These are phyloP conservation scores for Fraxinus pennsylvanica DNA, from an alignment of 257 asterid genomes.

Conservation along the genomic window DNA sequence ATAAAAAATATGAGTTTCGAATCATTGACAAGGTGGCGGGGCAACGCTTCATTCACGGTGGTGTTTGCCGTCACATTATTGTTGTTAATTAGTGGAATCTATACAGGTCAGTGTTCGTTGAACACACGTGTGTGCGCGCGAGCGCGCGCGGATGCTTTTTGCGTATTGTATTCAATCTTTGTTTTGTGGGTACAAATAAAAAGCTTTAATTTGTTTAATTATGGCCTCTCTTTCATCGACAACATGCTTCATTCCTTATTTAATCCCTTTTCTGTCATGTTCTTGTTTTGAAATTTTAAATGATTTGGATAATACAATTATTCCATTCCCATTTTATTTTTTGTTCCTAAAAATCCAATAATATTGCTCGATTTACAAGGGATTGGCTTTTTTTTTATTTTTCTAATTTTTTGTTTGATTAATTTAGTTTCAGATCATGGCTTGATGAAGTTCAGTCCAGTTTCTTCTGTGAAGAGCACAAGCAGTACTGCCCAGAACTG, in stretches of 20 bases:
- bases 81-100: slow-evolving; percentile 34
- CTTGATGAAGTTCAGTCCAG: slow-evolving; percentile 14
- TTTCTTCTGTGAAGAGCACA: slow-evolving; percentile 21
- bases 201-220: neutral
- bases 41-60: slow-evolving; percentile 26
- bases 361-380: neutral
- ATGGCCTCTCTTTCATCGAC: neutral
- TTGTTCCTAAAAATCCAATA: neutral
- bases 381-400: neutral
- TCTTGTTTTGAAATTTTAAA: neutral
- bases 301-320: too few species aligned
- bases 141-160: neutral
- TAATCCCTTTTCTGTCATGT: neutral
- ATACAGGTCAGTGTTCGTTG: slow-evolving; percentile 32
- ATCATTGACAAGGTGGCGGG: slow-evolving; percentile 28
- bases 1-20: slow-evolving; percentile 30
- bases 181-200: neutral
- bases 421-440: slow-evolving; percentile 26
- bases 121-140: neutral
- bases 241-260: neutral
- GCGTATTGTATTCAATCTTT: neutral
- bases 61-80: slow-evolving; percentile 15
- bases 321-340: neutral
- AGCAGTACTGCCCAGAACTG: slow-evolving; percentile 2
- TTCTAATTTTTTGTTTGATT: neutral